Evolutionary conservation across 768 basidiomycete species (phyloP).

Genomic region (Porphyrellus cyaneotinctus): DNA sequence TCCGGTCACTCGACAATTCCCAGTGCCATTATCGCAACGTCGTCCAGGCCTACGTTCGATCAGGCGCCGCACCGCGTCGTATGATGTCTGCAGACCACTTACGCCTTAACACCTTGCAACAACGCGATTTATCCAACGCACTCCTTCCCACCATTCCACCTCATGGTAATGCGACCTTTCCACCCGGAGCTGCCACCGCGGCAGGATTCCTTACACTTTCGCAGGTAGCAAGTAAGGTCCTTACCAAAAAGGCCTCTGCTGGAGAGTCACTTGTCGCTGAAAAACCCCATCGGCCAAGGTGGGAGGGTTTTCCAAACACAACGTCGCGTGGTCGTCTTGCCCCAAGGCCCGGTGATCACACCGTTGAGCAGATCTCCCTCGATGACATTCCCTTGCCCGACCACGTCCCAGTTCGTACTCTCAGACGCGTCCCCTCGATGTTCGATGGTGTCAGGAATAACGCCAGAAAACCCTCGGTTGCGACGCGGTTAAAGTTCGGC

Average conservation of each 20-base stretch:
- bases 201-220: constrained; percentile 16
- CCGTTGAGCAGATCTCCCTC: constrained; percentile 9
- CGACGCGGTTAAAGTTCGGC: constrained; percentile 5
- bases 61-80: constrained; percentile 3
- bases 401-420: background rate
- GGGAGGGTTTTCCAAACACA: background rate
- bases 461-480: constrained; percentile 2
- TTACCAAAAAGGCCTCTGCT: constrained; percentile 1
- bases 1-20: constrained; percentile 21
- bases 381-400: constrained; percentile 12
- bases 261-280: background rate
- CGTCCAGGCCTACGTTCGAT: constrained; percentile 15
- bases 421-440: constrained; percentile 8
- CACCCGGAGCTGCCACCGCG: background rate
- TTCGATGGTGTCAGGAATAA: constrained; percentile 3
- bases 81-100: constrained; percentile 11
- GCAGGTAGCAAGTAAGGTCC: constrained; percentile 14
- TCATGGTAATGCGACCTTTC: background rate
- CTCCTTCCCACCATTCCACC: background rate
- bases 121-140: background rate
- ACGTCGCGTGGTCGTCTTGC: background rate
- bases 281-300: constrained; percentile 1
- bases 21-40: constrained; percentile 26
- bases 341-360: background rate
- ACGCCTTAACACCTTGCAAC: background rate